phyloP scores from a whole-genome alignment of 208 protist genomes.

The Zelonia costaricensis region DNA sequence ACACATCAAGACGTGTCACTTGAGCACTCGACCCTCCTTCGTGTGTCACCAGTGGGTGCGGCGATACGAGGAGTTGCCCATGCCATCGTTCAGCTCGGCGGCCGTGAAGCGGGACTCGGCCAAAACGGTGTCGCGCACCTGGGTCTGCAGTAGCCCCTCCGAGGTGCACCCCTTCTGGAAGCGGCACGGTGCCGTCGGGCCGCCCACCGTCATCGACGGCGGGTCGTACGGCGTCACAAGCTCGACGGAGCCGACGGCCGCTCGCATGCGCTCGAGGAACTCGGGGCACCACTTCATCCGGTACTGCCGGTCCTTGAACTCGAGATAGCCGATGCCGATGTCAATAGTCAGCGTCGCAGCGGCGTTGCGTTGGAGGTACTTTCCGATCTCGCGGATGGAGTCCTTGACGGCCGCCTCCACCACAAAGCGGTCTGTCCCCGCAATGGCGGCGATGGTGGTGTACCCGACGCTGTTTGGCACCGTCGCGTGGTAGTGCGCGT shows the following conservation, averaged over 20 bases:
- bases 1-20: background rate
- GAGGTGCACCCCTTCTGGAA: conserved; percentile 56
- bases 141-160: conserved; percentile 29
- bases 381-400: conserved; percentile 83
- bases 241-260: conserved; percentile 31
- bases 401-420: conserved; percentile 81
- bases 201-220: conserved; percentile 62
- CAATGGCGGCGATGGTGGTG: conserved; percentile 35
- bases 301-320: conserved; percentile 72
- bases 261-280: conserved; percentile 49
- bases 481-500: conserved; percentile 83
- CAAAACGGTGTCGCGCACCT: conserved; percentile 42
- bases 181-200: conserved; percentile 50
- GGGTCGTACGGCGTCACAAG: conserved; percentile 63
- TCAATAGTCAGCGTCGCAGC: conserved; percentile 65
- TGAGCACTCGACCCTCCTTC: too few relatives aligned
- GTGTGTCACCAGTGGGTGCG: conserved; percentile 54
- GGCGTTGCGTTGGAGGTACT: conserved; percentile 74
- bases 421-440: conserved; percentile 57
- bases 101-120: conserved; percentile 59
- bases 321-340: conserved; percentile 62
- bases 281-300: conserved; percentile 72
- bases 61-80: conserved; percentile 59
- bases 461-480: conserved; percentile 53
- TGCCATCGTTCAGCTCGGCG: conserved; percentile 70